These are phyloP conservation scores for Multifurca ochricompacta DNA, from an alignment of 768 basidiomycete genomes.

Conservation along the genomic window DNA sequence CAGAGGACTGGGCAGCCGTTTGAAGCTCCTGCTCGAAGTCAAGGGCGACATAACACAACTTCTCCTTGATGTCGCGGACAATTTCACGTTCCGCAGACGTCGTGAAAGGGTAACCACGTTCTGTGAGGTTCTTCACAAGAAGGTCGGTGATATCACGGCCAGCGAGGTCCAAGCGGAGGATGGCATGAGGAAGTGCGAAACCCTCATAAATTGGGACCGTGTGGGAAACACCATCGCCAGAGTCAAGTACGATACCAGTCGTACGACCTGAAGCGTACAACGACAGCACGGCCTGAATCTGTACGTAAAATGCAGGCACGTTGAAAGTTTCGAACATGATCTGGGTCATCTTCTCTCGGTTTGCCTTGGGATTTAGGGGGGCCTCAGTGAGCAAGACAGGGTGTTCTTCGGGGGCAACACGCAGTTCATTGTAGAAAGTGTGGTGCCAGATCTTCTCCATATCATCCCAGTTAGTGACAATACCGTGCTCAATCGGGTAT, in stretches of 20 bases:
- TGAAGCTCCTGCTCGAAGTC: constrained; percentile 93
- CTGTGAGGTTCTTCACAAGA: constrained; percentile 77
- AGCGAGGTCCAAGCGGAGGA: constrained; percentile 85
- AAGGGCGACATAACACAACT: constrained; percentile 88
- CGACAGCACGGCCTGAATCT: constrained; percentile 67
- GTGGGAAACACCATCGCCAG: constrained; percentile 94
- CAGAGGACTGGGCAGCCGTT: constrained; percentile 82
- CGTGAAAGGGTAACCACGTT: constrained; percentile 91
- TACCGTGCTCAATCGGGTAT: constrained; percentile 91
- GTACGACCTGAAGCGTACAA: constrained; percentile 93
- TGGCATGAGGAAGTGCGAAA: constrained; percentile 88
- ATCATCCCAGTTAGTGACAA: constrained; percentile 98
- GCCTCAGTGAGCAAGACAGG: constrained; percentile 66
- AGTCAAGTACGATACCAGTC: constrained; percentile 91
- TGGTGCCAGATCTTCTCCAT: constrained; percentile 99
- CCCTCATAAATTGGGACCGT: constrained; percentile 96
- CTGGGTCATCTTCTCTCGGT: constrained; percentile 70
- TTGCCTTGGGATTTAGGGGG: constrained; percentile 66
- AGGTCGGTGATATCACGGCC: constrained; percentile 87
- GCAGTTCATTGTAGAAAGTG: constrained; percentile 84
- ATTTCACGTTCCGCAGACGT: constrained; percentile 92
- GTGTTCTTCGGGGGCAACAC: constrained; percentile 72
- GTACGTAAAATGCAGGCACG: constrained; percentile 66
- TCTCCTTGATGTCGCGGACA: constrained; percentile 92
- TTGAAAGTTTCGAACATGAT: constrained; percentile 80